These are phyloP conservation scores for Aspergillus sparsus DNA, from an alignment of 495 filamentous ascomycete species.

Conservation along the genomic window DNA sequence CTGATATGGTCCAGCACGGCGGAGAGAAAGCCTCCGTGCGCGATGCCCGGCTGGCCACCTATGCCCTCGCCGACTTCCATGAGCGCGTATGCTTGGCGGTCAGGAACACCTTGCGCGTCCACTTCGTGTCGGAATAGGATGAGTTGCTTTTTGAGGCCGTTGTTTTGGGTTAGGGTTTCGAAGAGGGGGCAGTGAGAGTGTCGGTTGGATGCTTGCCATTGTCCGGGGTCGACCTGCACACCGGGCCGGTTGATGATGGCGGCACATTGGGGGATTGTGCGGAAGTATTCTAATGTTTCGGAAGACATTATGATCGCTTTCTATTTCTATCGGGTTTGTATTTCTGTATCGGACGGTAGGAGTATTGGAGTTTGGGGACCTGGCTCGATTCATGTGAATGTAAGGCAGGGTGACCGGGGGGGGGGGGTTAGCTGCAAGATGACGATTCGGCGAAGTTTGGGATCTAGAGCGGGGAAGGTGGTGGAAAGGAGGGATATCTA, in stretches of 20 bases:
- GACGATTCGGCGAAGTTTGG: background rate
- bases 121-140: background rate
- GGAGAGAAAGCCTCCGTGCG: background rate
- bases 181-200: background rate
- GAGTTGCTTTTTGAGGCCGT: background rate
- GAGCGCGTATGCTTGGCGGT: background rate
- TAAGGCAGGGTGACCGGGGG: background rate
- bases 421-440: background rate
- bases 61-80: background rate
- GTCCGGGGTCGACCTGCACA: background rate
- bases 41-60: background rate
- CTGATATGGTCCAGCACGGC: background rate
- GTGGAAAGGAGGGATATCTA: background rate
- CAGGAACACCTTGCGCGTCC: background rate
- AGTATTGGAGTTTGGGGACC: background rate
- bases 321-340: background rate
- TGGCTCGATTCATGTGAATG: background rate
- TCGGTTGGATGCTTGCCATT: background rate
- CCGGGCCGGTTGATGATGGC: constrained; percentile 1
- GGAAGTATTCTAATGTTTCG: background rate
- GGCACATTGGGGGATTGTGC: background rate
- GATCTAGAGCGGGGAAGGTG: background rate
- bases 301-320: background rate
- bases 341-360: background rate
- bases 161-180: background rate